Evolutionary conservation across 1,284 basidiomycete species (phyloP).

Genomic region (Sphaerobolus stellatus): DNA sequence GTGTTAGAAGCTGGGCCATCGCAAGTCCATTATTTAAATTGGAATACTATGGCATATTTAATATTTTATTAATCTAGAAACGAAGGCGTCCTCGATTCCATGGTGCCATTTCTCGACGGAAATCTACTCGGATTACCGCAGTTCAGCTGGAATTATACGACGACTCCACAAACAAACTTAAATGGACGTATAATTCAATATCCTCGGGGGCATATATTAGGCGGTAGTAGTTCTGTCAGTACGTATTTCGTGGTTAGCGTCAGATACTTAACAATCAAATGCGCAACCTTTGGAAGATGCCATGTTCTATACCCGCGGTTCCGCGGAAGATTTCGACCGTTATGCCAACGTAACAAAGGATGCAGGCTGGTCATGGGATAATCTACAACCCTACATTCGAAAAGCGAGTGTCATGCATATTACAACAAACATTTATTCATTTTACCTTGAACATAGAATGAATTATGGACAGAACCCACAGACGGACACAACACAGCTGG

Average conservation of each 20-base stretch:
- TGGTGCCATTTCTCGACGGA: background rate
- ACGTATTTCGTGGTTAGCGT: background rate
- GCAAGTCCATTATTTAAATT: slow-evolving; percentile 5
- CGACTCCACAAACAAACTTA: background rate
- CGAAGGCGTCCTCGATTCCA: slow-evolving; percentile 5
- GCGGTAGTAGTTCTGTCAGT: slow-evolving; percentile 6
- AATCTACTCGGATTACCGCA: slow-evolving; percentile 6
- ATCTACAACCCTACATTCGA: background rate
- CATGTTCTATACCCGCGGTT: slow-evolving; percentile 10
- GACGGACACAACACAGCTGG: slow-evolving; percentile 8
- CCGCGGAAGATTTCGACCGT: slow-evolving; percentile 5
- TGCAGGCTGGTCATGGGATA: slow-evolving; percentile 9
- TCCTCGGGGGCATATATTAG: background rate
- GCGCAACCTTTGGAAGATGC: slow-evolving; percentile 6
- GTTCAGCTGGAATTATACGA: slow-evolving; percentile 10
- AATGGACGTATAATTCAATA: background rate
- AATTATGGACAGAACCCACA: background rate
- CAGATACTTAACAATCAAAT: background rate
- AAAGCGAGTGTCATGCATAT: background rate
- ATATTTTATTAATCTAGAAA: slow-evolving; percentile 2
- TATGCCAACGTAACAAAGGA: slow-evolving; percentile 4
- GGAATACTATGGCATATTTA: too few species aligned
- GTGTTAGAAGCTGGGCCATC: slow-evolving; percentile 21
- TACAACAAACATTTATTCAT: background rate
- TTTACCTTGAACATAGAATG: background rate